Base-by-base conservation (phyloP, 1,284 basidiomycete species). In the Tetrapyrgos nigripes region DNA sequence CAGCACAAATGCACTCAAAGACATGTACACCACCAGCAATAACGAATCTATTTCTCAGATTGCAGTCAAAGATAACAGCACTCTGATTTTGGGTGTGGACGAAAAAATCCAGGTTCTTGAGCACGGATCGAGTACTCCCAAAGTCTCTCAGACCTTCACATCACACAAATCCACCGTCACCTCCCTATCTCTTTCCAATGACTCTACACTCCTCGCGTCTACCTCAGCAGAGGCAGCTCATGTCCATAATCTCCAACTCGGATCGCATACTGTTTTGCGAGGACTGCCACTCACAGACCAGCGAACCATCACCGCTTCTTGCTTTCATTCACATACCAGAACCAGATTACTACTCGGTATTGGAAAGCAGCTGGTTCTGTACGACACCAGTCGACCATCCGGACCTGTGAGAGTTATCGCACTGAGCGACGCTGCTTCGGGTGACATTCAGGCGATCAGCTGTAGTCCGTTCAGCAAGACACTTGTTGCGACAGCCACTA, bases 391-490 rank as follows among this genome's bases (percentile, higher is more conserved):
- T 26, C 79, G 83, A 21, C 82, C 86, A 14, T 83, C 83, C 13
- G 73, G 74, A 4, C 86, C 88, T 11, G 56, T 77, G 31, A 89
- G 86, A 67, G 73, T 71, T 0, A 72, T 91, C 37, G 58, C 76
- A 1, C 64, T 90, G 47, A 77, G 76, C 35, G 83, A 83, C 33
- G 70, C 76, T n/a, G 72, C 68, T 13, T 51, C 69, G 43, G 82
- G 82, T 8, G 69, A 80, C 17, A 78, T 90, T 14, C 70, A 80
- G 2, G 79, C 78, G 5, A 72, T 91, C 17, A 75, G 84, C 6
- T 84, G 82, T 63, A 91, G 89, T 60, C 87, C 89, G 4, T 91
- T 89, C 70, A 91, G 88, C 71, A 89, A 87, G 72, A 87, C 85
- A 1, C 73, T 91, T 43, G 76, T 88, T 14, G 85, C 85, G 9